Base-by-base conservation (phyloP, 1,284 basidiomycete species). In the Puccinia hordei region DNA sequence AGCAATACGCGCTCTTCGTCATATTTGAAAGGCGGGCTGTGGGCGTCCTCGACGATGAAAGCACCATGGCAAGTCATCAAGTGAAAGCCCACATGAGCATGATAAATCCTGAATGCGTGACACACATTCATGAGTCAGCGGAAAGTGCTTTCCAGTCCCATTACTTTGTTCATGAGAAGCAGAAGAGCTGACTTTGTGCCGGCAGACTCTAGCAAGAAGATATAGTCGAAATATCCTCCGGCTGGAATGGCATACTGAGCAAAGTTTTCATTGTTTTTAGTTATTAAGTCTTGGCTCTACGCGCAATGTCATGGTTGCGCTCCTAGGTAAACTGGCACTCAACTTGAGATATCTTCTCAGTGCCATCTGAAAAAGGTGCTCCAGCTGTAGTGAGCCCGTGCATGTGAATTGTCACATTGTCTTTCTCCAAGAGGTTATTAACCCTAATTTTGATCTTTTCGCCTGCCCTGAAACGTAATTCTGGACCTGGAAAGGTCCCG, bases 361-460 rank as follows among this genome's bases (percentile, higher is more conserved):
- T 83, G 1, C 84, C 84, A 44, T 85, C 84, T 80, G 83, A 82
- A 2, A 81, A 81, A 0, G 84, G 84, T n/a, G 82, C 83, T 49
- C 82, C 81, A 8, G 15, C 46, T 49, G 17, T 15, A 59, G n/a
- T 12, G n/a, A 69, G 22, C 13, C 74, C 63, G 46, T 66, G 78
- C 41, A 63, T 44, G 55, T 71, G 81, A 15, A 81, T 80, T 1
- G 84, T 85, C 0, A 83, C 55, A 59, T 83, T 84, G 15, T 81
- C 35, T 41, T 66, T 41, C 2, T 66, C 1, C 24, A 84, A 78
- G 6, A 55, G 41, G 61, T 85, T 85, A 41, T 81, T 81, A 2
- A 84, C 82, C 19, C 78, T 76, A 73, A 83, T 72, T 44, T 73
- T 71, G 19, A 83, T 76, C 69, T 82, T 82, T 13, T 84, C 83